Base-by-base conservation (phyloP, 2,329 filamentous ascomycete genomes). In the Diaporthe aspalathi region DNA sequence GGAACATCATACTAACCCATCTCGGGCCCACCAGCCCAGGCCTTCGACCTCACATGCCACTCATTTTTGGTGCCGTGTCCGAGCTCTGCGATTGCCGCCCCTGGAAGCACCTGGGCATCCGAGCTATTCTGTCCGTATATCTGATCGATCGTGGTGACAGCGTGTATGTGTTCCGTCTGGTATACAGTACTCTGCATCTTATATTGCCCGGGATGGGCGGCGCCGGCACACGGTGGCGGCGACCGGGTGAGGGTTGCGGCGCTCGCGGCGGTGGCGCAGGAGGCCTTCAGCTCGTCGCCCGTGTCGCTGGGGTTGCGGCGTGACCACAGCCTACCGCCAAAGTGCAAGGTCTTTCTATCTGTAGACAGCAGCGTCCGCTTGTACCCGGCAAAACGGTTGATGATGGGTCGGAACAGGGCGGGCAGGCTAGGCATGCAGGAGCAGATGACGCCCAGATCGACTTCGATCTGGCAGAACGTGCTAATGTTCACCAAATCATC, bases 361-460 rank as follows among this genome's bases (percentile, higher is more conserved):
- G 49, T 52, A 12, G 49, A 29, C 32, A 8, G 32, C 12, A 24
- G 5, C 32, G 12, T 56, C 0, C 17, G 7, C 29, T 35, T 56
- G 29, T 29, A 29, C 8, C 1, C 14, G 8, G 22, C 3, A 0
- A 32, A 32, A 32, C 32, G 52, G 2, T 35, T 3, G 29, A 12
- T 2, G 47, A 53, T n/a, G 1, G 47, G 22, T 22, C 47, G 45
- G 47, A 67, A 53, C 22, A 67, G 63, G 8, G 35, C 63, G 32
- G 63, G 63, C 45, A 67, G 22, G 22, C 63, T 67, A n/a, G 67
- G 67, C 67, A 69, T 69, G 43, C 67, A 69, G 3, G 54, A 32
- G 43, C 67, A 69, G 7, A 62, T 69, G 7, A 69, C 53, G 2
- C 67, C 67, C 1, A 69, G 53, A 43, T 69, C 35, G 27, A 69